These are phyloP conservation scores for Mycocentrospora acerina DNA, from an alignment of 2,329 filamentous ascomycete species.

Conservation along the genomic window DNA sequence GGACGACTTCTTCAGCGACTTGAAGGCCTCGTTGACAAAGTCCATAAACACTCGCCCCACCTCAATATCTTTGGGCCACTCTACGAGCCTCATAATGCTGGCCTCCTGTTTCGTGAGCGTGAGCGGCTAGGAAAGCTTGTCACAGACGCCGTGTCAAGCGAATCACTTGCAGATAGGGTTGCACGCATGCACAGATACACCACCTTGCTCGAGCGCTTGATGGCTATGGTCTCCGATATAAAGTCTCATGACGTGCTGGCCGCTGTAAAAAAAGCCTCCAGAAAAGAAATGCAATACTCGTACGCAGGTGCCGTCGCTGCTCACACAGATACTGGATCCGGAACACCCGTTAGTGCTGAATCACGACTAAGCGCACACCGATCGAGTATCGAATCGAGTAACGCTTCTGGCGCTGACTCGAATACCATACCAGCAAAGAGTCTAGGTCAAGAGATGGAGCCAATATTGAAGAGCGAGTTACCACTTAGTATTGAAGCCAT, in stretches of 20 bases:
- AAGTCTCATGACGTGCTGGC: slow-evolving; percentile 19
- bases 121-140: slow-evolving; percentile 28
- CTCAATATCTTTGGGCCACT: slow-evolving; percentile 33
- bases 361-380: slow-evolving; percentile 5
- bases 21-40: slow-evolving; percentile 37
- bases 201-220: slow-evolving; percentile 32
- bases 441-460: slow-evolving; percentile 27
- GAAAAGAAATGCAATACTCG: slow-evolving; percentile 18
- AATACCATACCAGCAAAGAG: slow-evolving; percentile 14
- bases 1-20: slow-evolving; percentile 37
- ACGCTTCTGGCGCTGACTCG: slow-evolving; percentile 1
- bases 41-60: slow-evolving; percentile 27
- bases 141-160: slow-evolving; percentile 11
- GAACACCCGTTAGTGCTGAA: neutral
- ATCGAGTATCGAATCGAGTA: slow-evolving; percentile 6
- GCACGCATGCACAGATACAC: slow-evolving; percentile 32
- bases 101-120: slow-evolving; percentile 28
- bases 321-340: neutral
- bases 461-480: slow-evolving; percentile 25
- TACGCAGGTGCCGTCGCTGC: slow-evolving; percentile 25
- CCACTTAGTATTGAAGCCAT: slow-evolving; percentile 27
- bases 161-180: slow-evolving; percentile 26
- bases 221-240: slow-evolving; percentile 25
- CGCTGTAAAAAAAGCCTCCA: slow-evolving; percentile 24
- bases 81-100: slow-evolving; percentile 23